Conservation (phyloP, 2,329 filamentous ascomycete genomes). For the Aspergillus udagawae region DNA sequence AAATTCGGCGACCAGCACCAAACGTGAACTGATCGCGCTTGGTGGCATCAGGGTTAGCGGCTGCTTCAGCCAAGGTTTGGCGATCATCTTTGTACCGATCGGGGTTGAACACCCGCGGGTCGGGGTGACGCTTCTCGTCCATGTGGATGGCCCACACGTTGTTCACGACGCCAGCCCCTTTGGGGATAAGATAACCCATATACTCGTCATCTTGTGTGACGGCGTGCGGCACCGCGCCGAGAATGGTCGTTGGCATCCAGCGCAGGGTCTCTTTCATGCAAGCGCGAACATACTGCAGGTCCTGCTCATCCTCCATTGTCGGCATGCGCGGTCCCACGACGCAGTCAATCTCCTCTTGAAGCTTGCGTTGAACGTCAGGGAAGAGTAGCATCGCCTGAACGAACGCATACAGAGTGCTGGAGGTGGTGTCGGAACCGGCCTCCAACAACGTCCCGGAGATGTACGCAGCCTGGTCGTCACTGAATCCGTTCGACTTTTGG, state of each 20-base stretch:
- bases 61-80: constrained; percentile 32
- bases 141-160: constrained; percentile 45
- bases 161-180: constrained; percentile 44
- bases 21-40: constrained; percentile 54
- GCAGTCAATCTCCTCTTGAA: constrained; percentile 39
- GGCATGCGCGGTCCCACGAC: constrained; percentile 31
- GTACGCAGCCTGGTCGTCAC: constrained; percentile 32
- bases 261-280: constrained; percentile 34
- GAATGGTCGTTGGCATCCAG: constrained; percentile 42
- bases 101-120: constrained; percentile 39
- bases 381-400: constrained; percentile 49
- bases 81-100: constrained; percentile 30
- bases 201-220: constrained; percentile 48
- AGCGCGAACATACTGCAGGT: constrained; percentile 32
- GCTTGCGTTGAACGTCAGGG: constrained; percentile 40
- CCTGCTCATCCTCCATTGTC: constrained; percentile 33
- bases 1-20: constrained; percentile 55
- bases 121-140: constrained; percentile 38
- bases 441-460: constrained; percentile 32
- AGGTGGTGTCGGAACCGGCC: constrained; percentile 50
- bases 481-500: constrained; percentile 30
- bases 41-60: constrained; percentile 32
- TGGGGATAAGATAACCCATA: constrained; percentile 47
- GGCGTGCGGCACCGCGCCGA: constrained; percentile 46
- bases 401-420: constrained; percentile 46